These are phyloP conservation scores for Cymodocea nodosa DNA, from an alignment of 116 monocot species.

Conservation along the genomic window DNA sequence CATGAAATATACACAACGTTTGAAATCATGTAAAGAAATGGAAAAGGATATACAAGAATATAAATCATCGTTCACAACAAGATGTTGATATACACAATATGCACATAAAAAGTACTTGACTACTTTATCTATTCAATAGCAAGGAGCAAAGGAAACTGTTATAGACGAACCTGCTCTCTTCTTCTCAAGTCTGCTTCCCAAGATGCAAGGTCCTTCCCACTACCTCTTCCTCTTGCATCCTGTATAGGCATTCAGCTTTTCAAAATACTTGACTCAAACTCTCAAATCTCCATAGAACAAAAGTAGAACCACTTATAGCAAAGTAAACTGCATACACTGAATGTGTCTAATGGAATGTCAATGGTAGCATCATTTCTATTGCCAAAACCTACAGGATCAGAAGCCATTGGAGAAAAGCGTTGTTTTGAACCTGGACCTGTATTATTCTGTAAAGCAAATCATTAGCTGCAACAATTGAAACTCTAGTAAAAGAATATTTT, in stretches of 20 bases:
- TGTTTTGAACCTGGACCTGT: slow-evolving; percentile 16
- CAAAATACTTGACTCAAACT: background rate
- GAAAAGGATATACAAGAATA: no score
- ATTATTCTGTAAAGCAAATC: slow-evolving; percentile 19
- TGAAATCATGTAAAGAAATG: no score
- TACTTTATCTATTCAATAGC: no score
- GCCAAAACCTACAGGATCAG: slow-evolving; percentile 28
- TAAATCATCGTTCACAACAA: background rate
- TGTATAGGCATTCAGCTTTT: slow-evolving; percentile 6
- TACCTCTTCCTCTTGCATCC: slow-evolving; percentile 54
- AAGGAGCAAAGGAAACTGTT: background rate
- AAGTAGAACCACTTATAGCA: background rate
- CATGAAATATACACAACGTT: no score
- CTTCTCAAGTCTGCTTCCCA: slow-evolving; percentile 84
- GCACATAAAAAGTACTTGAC: background rate
- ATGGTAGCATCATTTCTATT: slow-evolving; percentile 44
- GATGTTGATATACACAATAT: background rate
- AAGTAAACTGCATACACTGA: slow-evolving; percentile 24
- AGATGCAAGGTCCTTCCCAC: slow-evolving; percentile 53
- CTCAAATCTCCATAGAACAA: background rate
- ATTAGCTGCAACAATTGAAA: background rate
- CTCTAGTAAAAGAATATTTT: background rate
- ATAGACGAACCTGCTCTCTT: slow-evolving; percentile 50
- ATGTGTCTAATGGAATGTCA: slow-evolving; percentile 61
- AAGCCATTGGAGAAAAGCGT: slow-evolving; percentile 21